These are phyloP conservation scores for Nigrospora osmanthi DNA, from an alignment of 2,329 filamentous ascomycete species.

Conservation along the genomic window DNA sequence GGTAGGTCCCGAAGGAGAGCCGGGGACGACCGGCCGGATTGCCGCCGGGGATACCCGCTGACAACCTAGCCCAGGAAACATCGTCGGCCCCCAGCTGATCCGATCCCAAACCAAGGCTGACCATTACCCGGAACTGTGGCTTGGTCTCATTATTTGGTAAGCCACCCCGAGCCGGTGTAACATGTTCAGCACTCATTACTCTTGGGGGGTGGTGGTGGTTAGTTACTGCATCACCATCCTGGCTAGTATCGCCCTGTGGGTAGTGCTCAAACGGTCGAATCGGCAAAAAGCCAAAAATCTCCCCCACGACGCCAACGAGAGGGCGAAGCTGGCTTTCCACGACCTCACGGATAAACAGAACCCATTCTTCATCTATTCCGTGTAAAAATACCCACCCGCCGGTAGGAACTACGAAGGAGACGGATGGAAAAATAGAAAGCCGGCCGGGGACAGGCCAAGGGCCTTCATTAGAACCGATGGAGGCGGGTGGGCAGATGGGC, in stretches of 20 bases:
- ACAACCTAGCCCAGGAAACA: constrained; percentile 49
- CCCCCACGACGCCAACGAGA: constrained; percentile 49
- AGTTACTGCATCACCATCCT: constrained; percentile 63
- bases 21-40: background rate
- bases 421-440: too few relatives aligned
- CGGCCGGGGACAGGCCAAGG: too few relatives aligned
- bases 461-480: too few relatives aligned
- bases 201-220: background rate
- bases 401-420: too few relatives aligned
- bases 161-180: constrained; percentile 6
- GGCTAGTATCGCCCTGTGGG: constrained; percentile 46
- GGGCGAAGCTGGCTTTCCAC: constrained; percentile 57
- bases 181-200: background rate
- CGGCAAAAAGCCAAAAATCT: constrained; percentile 33
- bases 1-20: constrained; percentile 15
- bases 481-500: too few relatives aligned
- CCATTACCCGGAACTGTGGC: constrained; percentile 68
- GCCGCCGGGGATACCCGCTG: background rate
- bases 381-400: too few relatives aligned
- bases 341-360: constrained; percentile 65
- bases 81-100: constrained; percentile 66
- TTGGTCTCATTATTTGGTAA: constrained; percentile 55
- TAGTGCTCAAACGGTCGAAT: constrained; percentile 54
- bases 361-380: constrained; percentile 52
- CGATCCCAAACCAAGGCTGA: constrained; percentile 54